Evolutionary conservation across 495 filamentous ascomycete species (phyloP), one percentile per base, ranked within the genome.

Genomic region (Sordaria brevicollis): DNA sequence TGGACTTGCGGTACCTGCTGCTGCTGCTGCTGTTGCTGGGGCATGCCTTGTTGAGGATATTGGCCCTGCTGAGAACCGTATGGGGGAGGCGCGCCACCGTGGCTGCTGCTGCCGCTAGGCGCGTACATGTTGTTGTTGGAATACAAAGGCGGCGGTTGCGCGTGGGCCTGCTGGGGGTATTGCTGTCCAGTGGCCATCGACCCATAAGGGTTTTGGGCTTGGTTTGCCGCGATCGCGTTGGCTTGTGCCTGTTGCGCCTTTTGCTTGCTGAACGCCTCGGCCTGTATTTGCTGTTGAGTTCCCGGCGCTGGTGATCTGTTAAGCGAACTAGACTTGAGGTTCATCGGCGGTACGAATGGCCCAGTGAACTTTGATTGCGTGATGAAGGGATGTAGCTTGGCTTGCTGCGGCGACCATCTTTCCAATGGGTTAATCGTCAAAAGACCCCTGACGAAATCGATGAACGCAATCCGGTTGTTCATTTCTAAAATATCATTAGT

Each of bases 301-400:
- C 95, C 94, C 5, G 96, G 94, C 62, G 96, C 93, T 8, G 94
- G 92, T 9, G 95, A 96, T 74, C 93, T 89, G 73, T 90, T 91
- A 34, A 91, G 81, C 11, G 92, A 89, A 49, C 90, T 91, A 39
- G 92, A 88, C 79, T 96, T 97, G 57, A 97, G 81, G 73, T 96
- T 97, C 93, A 97, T 96, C 9, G 94, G 96, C n/a, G 96, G 96
- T 36, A 97, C 89, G 76, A 98, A 99, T 7, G 92, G 92, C 15
- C 93, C 93, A 0, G 93, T 97, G 77, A 90, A 98, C 81, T 99
- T 99, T 72, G 95, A 91, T 74, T 99, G 96, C 0, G 96, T 99
- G 75, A 99, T 99, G 83, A 99, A 99, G 4, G 96, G 96, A 75
- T 99, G 96, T 74, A 97, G 79, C 75, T 97, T 97, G 35, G 96